Conservation (phyloP, 208 protist genomes). For the Trypanosoma caninum region DNA sequence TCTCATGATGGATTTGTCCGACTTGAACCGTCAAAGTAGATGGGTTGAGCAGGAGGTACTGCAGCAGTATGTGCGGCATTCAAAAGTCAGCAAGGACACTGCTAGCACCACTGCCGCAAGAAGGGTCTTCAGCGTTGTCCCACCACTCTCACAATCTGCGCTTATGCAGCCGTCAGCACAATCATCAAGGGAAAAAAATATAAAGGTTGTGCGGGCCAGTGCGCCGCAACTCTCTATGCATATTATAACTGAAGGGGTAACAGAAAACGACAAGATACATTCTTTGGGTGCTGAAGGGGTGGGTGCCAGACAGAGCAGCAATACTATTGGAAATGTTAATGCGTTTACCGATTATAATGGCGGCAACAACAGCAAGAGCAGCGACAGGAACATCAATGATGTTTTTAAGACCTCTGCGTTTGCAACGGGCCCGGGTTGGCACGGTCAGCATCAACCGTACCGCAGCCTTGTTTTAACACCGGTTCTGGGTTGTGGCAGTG, state of each 20-base stretch:
- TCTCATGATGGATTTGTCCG: conserved; percentile 78
- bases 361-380: not conserved
- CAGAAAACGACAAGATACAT: too few relatives aligned
- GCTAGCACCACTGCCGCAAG: not conserved
- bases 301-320: not conserved
- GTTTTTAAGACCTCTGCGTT: not conserved
- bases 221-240: too few relatives aligned
- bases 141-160: conserved; percentile 4
- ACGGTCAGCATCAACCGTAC: conserved; percentile 22
- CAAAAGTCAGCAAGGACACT: not conserved
- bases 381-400: not conserved
- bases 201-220: too few relatives aligned
- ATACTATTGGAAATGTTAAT: not conserved
- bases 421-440: not conserved
- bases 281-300: not conserved
- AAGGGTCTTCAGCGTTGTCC: not conserved
- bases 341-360: not conserved
- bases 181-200: not conserved
- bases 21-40: conserved; percentile 43
- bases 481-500: not conserved
- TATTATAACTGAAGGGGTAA: too few relatives aligned
- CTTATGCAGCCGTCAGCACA: not conserved
- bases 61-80: conserved; percentile 17
- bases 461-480: not conserved
- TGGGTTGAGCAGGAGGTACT: conserved; percentile 41